phyloP scores from a whole-genome alignment of 129 eudicot species.

The Centella asiatica region DNA sequence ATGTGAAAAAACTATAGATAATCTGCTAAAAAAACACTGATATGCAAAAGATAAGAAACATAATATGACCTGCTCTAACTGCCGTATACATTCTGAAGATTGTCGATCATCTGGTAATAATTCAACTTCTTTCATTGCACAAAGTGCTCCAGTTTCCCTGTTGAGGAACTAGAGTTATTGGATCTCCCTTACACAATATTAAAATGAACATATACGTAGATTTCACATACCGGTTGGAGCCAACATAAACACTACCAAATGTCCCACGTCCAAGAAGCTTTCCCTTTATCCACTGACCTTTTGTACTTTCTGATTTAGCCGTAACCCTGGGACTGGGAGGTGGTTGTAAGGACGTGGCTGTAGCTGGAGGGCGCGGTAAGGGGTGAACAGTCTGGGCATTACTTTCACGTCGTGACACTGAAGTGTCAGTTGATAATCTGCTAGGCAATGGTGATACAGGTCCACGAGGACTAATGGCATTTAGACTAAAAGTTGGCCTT shows the following conservation, averaged over 20 bases:
- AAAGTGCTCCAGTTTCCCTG: constrained; percentile 94
- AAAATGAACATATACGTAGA: not conserved
- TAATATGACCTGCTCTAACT: constrained; percentile 60
- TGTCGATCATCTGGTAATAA: constrained; percentile 66
- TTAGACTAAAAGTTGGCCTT: constrained; percentile 11
- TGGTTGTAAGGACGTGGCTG: constrained; percentile 24
- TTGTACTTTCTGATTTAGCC: constrained; percentile 23
- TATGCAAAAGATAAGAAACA: not conserved
- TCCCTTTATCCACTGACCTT: constrained; percentile 75
- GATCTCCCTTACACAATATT: not conserved
- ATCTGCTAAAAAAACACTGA: no score
- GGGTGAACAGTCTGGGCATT: constrained; percentile 63
- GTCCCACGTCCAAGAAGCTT: constrained; percentile 98
- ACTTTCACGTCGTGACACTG: constrained; percentile 28
- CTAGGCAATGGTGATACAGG: constrained; percentile 43
- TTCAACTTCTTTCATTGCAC: constrained; percentile 99
- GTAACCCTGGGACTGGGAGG: constrained; percentile 23
- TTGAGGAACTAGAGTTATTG: not conserved
- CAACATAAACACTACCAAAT: constrained; percentile 91
- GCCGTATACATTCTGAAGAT: constrained; percentile 60
- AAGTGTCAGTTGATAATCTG: constrained; percentile 19
- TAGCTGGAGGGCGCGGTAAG: constrained; percentile 86
- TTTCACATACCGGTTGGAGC: constrained; percentile 56
- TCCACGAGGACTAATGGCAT: constrained; percentile 21
- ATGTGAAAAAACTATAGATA: no score